phyloP scores from a whole-genome alignment of 78 protist species.

The Isochrysis galbana region DNA sequence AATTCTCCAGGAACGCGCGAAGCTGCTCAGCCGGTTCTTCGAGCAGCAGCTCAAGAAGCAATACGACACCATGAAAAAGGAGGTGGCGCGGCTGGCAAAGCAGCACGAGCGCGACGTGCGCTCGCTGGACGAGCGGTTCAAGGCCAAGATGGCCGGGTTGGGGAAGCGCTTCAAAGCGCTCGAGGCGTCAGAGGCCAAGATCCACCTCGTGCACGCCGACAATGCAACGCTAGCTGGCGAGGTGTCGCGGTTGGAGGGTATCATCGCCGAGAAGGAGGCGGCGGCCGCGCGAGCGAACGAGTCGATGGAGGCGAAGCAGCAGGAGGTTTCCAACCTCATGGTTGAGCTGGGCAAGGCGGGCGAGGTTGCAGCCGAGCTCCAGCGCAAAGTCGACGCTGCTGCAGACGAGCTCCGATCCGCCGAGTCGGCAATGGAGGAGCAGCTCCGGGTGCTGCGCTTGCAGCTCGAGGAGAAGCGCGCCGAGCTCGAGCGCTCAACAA shows the following conservation, averaged over 20 bases:
- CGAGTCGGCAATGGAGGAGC: no score
- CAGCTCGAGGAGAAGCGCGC: not conserved
- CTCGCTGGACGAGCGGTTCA: not conserved
- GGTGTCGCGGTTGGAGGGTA: not conserved
- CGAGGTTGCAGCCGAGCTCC: no score
- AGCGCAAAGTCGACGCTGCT: no score
- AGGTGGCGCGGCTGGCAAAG: not conserved
- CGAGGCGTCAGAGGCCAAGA: not conserved
- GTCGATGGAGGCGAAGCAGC: no score
- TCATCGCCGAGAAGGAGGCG: no score
- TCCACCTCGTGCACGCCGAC: not conserved
- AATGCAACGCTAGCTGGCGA: not conserved
- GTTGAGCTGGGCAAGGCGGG: no score
- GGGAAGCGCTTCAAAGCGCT: not conserved
- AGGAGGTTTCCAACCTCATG: no score
- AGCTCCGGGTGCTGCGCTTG: not conserved
- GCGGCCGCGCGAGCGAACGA: no score
- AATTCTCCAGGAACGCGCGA: not conserved
- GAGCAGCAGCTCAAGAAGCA: constrained; percentile 16
- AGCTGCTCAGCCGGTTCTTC: not conserved
- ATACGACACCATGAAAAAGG: not conserved
- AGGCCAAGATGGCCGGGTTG: not conserved
- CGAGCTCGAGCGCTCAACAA: not conserved
- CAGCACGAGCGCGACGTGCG: not conserved
- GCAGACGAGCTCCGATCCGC: no score